phyloP scores from a whole-genome alignment of 2,329 filamentous ascomycete genomes.

The Meredithiella fracta region DNA sequence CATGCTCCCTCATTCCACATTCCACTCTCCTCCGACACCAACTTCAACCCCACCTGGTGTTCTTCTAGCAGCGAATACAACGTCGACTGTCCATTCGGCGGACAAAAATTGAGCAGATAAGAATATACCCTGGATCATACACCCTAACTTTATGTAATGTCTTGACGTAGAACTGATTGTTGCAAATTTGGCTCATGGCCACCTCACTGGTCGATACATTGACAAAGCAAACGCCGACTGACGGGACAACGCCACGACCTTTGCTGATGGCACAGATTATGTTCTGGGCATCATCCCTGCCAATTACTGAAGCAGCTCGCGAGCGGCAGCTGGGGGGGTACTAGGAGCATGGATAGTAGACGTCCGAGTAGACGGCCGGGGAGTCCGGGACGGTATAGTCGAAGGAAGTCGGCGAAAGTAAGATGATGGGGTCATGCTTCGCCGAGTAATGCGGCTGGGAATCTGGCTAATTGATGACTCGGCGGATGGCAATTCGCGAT shows the following conservation, averaged over 20 bases:
- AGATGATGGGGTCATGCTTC: constrained; percentile 8
- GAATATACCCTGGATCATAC: constrained; percentile 60
- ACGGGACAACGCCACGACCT: constrained; percentile 70
- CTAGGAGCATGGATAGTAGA: constrained; percentile 19
- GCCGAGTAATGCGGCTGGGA: constrained; percentile 9
- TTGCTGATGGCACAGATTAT: constrained; percentile 82
- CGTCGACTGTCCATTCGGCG: constrained; percentile 51
- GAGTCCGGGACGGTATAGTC: constrained; percentile 1
- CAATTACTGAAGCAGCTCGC: constrained; percentile 23
- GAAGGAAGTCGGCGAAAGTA: neutral
- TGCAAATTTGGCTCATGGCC: constrained; percentile 76
- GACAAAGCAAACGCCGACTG: constrained; percentile 71
- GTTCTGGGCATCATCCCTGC: constrained; percentile 42
- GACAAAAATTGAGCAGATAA: constrained; percentile 59
- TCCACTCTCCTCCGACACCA: constrained; percentile 48
- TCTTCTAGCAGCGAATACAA: constrained; percentile 60
- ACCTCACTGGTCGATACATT: constrained; percentile 75
- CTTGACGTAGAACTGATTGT: constrained; percentile 79
- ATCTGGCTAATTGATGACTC: constrained; percentile 13
- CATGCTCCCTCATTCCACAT: constrained; percentile 72
- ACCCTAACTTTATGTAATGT: constrained; percentile 77
- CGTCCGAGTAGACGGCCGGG: constrained; percentile 11
- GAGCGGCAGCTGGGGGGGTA: constrained; percentile 32
- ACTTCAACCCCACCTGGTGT: constrained; percentile 44
- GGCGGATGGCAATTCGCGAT: constrained; percentile 6